Base-by-base conservation (phyloP, 805 yeast genomes). In the Candida sphagnicola region DNA sequence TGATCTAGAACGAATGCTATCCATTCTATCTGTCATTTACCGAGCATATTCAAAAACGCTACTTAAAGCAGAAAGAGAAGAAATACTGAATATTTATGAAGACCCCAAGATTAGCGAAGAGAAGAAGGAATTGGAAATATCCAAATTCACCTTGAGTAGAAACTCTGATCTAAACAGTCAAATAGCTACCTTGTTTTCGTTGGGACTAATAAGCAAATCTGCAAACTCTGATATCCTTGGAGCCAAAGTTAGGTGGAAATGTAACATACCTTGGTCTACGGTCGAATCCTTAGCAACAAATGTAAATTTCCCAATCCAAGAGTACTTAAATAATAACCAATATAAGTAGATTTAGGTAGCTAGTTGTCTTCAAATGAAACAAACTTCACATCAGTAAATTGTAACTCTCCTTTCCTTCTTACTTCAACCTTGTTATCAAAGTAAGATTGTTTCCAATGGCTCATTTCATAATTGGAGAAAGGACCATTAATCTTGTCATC, bases 1-100 rank as follows among this genome's bases (percentile, higher is more conserved):
- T 57, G 85, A 82, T 25, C 56, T 88, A 33, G 96, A 90, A 55
- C 70, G 97, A 41, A 53, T 87, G 54, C 61, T 85, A 42, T 95
- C 96, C 0, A 85, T 90, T 17, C 67, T 85, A 26, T 82, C 83
- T 31, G 81, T 95, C 0, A 77, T 89, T 11, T 78, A 76, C 51
- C 74, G 71, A 38, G 62, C 57, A 28, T 66, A 65, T 40, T 51
- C 68, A 5, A 42, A 48, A 24, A 50, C 64, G 10, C 53, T 62
- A 19, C 55, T 59, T 16, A 50, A 49, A 6, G 47, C 51, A 13
- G 54, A 55, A 24, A 47, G 43, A 18, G 51, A 54, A 10, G 42
- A 43, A 8, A 40, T 48, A 13, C 38, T 53, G 16, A 47, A 47
- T 31, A 39, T 61, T 8, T 57, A 56, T 23, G 59, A 61, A 18